A percentile compares a stretch with the other conserved stretches of the same genome.
These are phyloP conservation scores for Grigorovia transvaalensis DNA, from an alignment of 805 yeast genomes.

Conservation along the genomic window DNA sequence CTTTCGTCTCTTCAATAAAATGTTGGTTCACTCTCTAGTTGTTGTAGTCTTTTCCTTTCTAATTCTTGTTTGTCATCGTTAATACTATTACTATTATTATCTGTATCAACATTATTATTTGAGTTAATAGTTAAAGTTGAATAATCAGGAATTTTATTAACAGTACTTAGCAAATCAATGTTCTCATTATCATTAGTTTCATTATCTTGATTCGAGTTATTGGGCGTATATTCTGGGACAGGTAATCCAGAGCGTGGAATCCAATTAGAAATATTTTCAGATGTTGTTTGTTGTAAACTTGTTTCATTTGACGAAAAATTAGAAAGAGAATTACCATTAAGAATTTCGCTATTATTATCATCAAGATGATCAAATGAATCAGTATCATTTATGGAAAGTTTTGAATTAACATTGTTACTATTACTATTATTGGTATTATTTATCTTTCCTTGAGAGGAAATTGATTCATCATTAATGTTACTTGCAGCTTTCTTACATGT, in stretches of 20 bases:
- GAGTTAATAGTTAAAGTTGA: background rate
- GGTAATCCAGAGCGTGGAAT: conserved; percentile 3
- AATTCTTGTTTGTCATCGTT: conserved; percentile 32
- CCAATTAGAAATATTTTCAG: conserved; percentile 3
- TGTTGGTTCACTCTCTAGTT: conserved; percentile 34
- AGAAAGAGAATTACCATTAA: background rate
- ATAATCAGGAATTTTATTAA: background rate
- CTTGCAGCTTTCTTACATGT: conserved; percentile 23
- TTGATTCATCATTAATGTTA: background rate
- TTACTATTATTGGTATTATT: no score
- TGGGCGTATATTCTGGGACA: conserved; percentile 15
- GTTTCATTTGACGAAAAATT: background rate
- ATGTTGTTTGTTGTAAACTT: background rate
- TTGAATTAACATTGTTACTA: background rate
- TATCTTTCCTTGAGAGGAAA: background rate
- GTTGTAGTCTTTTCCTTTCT: conserved; percentile 30
- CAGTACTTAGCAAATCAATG: background rate
- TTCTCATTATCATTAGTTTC: background rate
- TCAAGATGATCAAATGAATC: background rate
- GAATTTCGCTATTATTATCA: background rate
- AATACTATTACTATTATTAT: background rate
- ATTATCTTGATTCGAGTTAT: conserved; percentile 3
- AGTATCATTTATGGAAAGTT: background rate
- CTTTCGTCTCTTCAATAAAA: background rate
- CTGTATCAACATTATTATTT: background rate